Percentiles rank a stretch among this genome's conserved stretches.
These are phyloP conservation scores for Talaromyces rugulosus DNA, from an alignment of 2,329 filamentous ascomycete species.

Conservation along the genomic window DNA sequence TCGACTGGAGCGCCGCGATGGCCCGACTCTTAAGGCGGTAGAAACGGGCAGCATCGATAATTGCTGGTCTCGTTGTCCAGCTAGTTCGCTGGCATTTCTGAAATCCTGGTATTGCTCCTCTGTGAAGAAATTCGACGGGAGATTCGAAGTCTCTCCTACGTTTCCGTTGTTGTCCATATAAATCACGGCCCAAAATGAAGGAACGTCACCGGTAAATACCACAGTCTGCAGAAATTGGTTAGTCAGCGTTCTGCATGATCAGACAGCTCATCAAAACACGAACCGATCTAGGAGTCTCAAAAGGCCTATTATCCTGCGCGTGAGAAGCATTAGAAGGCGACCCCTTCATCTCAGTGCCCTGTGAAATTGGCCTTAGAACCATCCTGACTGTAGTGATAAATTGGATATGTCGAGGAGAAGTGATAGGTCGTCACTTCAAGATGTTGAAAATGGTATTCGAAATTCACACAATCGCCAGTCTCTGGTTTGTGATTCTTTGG, in stretches of 20 bases:
- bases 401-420: neutral
- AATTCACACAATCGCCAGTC: too few relatives aligned
- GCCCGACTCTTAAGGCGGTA: neutral
- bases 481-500: too few relatives aligned
- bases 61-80: neutral
- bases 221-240: constrained; percentile 2
- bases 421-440: neutral
- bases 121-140: constrained; percentile 2
- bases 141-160: constrained; percentile 8
- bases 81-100: neutral
- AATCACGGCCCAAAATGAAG: constrained; percentile 9
- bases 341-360: neutral
- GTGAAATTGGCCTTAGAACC: constrained; percentile 2
- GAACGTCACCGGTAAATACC: constrained; percentile 5
- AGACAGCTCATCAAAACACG: neutral
- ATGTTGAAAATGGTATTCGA: neutral
- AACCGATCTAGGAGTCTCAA: constrained; percentile 5
- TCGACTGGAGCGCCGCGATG: neutral
- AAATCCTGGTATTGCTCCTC: constrained; percentile 3
- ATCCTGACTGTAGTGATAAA: neutral
- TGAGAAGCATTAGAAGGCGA: neutral
- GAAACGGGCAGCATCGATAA: neutral
- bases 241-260: neutral
- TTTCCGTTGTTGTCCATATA: constrained; percentile 8
- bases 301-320: neutral